These are phyloP conservation scores for Pseudoturritis turrita DNA, from an alignment of 345 rosid genomes.

Conservation along the genomic window DNA sequence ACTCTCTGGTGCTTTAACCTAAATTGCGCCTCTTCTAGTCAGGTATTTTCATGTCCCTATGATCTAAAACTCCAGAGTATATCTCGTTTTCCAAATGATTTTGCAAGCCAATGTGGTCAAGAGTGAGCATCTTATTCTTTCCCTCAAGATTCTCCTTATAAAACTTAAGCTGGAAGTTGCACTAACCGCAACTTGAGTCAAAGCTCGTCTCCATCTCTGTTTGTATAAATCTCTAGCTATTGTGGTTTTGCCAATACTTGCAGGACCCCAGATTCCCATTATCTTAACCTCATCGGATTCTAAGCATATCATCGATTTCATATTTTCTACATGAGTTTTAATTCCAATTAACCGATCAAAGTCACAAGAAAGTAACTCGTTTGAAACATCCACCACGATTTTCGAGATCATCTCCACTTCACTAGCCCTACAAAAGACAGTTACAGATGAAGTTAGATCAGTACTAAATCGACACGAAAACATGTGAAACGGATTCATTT, in stretches of 20 bases:
- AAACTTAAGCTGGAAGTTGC: not conserved
- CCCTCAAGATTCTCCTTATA: not conserved
- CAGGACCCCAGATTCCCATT: not conserved
- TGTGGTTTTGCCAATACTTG: conserved; percentile 16
- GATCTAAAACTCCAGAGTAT: not conserved
- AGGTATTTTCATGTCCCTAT: not conserved
- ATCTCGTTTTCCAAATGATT: not conserved
- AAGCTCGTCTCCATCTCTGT: too few species aligned
- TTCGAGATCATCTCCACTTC: not conserved
- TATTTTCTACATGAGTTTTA: not conserved
- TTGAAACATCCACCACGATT: not conserved
- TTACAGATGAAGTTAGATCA: not conserved
- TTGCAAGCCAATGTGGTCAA: not conserved
- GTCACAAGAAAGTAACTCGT: not conserved
- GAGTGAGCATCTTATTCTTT: too few species aligned
- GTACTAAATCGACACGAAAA: too few species aligned
- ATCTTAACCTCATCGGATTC: not conserved
- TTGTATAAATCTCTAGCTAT: not conserved
- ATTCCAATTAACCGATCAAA: conserved; percentile 1
- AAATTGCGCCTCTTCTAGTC: not conserved
- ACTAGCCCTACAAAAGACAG: not conserved
- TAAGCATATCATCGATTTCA: not conserved
- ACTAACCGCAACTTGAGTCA: too few species aligned
- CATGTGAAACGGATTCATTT: too few species aligned
- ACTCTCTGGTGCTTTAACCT: conserved; percentile 7